Evolutionary conservation across 2,329 filamentous ascomycete species (phyloP), one percentile per base, ranked within the genome.

Genomic region (Venturia nashicola): DNA sequence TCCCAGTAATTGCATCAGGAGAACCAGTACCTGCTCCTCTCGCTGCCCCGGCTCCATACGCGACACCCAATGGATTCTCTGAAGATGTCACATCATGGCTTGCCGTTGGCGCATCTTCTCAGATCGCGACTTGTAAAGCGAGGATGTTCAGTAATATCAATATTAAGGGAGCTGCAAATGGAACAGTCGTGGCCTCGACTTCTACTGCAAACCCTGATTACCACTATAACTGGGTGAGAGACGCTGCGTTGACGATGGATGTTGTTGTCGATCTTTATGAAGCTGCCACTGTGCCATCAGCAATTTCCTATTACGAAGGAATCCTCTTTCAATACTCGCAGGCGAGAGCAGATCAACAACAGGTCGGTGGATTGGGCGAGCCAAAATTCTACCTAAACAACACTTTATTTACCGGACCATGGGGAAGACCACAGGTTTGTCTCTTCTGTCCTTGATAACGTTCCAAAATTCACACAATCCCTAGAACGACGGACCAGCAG

Each of bases 171-270:
- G 70, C 69, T 23, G 70, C 66, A 8, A 65, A 68, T 61, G 72
- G 72, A 5, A 69, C 69, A 1, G 71, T 73, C 12, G 69, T 73
- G 18, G 72, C 72, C 3, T 70, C 71, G 44, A 68, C 70, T 20
- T 71, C 70, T 51, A 69, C 68, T 23, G 69, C 69, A 2, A 67
- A 60, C 27, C 71, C 71, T 9, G 69, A 72, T 59, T 73, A 73
- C 65, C 68, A 67, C n/a, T 73, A 73, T 64, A 70, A 71, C 61
- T 73, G 72, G 8, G 66, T 68, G 12, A 73, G 77, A 63, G 77
- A 79, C 67, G 76, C 76, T 42, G 75, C 75, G 0, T 76, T 78
- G 36, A 77, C 76, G 11, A 75, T 75, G 68, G 70, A 72, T 43
- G 74, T 75, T 6, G 69, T 78, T 34, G 73, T 77, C 51, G 70